Conservation (phyloP, 306 rosid species). For the Dryas octopetala region DNA sequence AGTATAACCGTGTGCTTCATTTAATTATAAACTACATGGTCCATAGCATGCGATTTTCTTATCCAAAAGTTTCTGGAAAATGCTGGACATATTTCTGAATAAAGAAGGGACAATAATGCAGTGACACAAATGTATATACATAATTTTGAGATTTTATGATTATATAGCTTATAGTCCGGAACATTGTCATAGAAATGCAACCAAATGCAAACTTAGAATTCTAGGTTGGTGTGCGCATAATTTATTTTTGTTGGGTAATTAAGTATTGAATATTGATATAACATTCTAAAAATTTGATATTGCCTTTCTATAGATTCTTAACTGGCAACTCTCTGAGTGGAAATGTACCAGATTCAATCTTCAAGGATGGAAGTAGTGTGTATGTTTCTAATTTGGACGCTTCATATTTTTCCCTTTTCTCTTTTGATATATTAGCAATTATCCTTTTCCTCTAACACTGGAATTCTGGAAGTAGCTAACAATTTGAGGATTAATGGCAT, state of each 20-base stretch:
- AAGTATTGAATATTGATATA: conserved; percentile 8
- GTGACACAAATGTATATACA: neutral
- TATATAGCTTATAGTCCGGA: neutral
- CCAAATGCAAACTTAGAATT: neutral
- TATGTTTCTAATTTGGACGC: conserved; percentile 44
- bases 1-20: conserved; percentile 28
- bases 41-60: neutral
- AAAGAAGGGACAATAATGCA: neutral
- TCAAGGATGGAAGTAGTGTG: conserved; percentile 68
- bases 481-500: neutral
- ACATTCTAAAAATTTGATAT: conserved; percentile 20
- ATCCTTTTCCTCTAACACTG: neutral
- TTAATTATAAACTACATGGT: neutral
- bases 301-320: conserved; percentile 54
- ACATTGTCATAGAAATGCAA: neutral
- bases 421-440: neutral
- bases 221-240: neutral
- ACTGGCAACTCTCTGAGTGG: conserved; percentile 76
- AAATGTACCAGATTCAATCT: conserved; percentile 55
- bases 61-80: neutral
- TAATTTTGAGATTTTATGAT: neutral
- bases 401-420: conserved; percentile 15
- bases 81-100: conserved; percentile 1
- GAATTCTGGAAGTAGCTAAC: neutral
- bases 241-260: conserved; percentile 13